Base-by-base conservation (phyloP, 495 filamentous ascomycete species). In the Aeminium ludgeri region DNA sequence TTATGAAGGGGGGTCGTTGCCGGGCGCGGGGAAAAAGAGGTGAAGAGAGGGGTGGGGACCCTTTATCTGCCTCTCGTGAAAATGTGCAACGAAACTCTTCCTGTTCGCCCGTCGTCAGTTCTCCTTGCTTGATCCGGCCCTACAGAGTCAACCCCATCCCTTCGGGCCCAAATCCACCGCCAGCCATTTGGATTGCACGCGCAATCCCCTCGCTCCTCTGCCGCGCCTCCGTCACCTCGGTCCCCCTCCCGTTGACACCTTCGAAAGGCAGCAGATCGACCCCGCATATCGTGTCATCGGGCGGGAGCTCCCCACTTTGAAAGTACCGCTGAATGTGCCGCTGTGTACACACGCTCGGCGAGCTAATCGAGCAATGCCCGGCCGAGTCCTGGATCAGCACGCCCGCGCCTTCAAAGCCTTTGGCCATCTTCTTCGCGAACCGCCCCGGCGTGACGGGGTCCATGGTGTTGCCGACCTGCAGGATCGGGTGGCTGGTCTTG, bases 371-470 rank as follows among this genome's bases (percentile, higher is more conserved):
- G 42, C 54, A 56, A 43, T 62, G 59, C 16, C 69, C 68, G 38
- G 66, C 64, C 15, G 61, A 63, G 29, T 74, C 61, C 54, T 76
- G 69, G n/a, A 65, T 56, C 35, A 77, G 44, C n/a, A 73, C 55
- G 4, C 59, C 62, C 3, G 69, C 67, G 10, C 69, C 69, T 10
- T 53, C 52, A 44, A 74, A 77, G 0, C 57, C 56, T 11, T 53
- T 52, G 1, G 63, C 57, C 59, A 73, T 74, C 28, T 63, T 65
- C 13, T 55, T 48, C 2, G 69, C 73, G 34, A 60, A 66, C 11
- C 59, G 38, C 4, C 70, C 43, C 2, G 73, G 73, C 8, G 71
- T 65, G 1, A 75, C 63, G 11, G 73, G 73, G 44, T 78, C 74
- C 4, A 62, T 66, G 6, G 60, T 63, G 30, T 73, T 77, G 23